These are phyloP conservation scores for Colletotrichum sidae DNA, from an alignment of 2,329 filamentous ascomycete genomes.

Conservation along the genomic window DNA sequence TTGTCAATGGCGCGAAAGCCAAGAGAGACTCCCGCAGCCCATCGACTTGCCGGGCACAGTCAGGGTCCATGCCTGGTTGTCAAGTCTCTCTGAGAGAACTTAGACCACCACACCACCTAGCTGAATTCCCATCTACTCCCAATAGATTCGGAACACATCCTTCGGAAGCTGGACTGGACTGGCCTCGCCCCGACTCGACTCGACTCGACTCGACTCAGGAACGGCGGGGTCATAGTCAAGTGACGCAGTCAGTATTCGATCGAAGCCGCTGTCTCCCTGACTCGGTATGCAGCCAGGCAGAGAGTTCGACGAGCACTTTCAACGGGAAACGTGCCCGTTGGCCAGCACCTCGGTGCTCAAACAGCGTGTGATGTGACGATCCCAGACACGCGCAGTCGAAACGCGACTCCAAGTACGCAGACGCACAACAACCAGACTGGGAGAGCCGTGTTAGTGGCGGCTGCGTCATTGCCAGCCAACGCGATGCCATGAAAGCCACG, in stretches of 20 bases:
- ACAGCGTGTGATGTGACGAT: constrained; percentile 14
- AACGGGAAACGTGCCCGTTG: constrained; percentile 19
- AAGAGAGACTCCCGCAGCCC: constrained; percentile 19
- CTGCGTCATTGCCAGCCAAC: constrained; percentile 34
- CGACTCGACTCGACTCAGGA: constrained; percentile 24
- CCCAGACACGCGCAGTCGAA: constrained; percentile 20
- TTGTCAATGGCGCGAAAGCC: constrained; percentile 13
- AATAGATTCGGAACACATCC: constrained; percentile 9
- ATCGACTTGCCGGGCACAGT: constrained; percentile 7
- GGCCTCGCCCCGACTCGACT: background rate
- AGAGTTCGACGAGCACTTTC: constrained; percentile 16
- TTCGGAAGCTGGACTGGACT: background rate
- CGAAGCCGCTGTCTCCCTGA: constrained; percentile 12
- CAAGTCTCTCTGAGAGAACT: constrained; percentile 23
- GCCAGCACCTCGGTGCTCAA: constrained; percentile 6
- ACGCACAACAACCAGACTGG: constrained; percentile 1
- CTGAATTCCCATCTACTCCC: background rate
- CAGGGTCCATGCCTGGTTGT: constrained; percentile 32
- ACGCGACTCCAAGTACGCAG: background rate
- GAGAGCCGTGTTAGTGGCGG: constrained; percentile 26
- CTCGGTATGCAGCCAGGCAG: constrained; percentile 8
- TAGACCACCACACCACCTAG: constrained; percentile 15
- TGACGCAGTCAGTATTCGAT: constrained; percentile 32
- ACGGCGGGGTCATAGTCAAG: constrained; percentile 26
- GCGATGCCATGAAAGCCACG: constrained; percentile 23